Base-by-base conservation (phyloP, 176 grass and related monocot species). In the Oryza nivara region DNA sequence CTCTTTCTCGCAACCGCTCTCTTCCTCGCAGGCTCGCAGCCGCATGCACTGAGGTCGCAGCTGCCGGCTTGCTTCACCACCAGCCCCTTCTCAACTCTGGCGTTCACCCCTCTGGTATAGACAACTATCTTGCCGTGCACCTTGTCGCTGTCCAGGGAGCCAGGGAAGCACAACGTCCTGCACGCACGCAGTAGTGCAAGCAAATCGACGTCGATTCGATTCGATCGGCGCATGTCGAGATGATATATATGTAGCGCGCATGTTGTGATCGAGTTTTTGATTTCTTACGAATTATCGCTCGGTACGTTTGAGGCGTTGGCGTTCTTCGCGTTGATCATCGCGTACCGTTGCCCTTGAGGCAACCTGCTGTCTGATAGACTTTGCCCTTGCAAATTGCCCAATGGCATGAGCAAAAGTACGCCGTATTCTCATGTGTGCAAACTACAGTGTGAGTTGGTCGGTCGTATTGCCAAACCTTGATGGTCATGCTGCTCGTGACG, bases 91-190 rank as follows among this genome's bases (percentile, higher is more conserved):
- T 89, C 87, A 0, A 79, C 79, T 4, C 84, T 79, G 67, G 65
- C 44, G 69, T 69, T 93, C 23, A n/a, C 73, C 32, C 94, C 94
- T 70, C 89, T 84, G 54, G 86, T 76, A 48, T 91, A 97, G 4
- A 93, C 84, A 13, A 97, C 94, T 17, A 97, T 92, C 78, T 91
- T 91, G 45, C 67, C 89, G 0, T 22, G 44, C 67, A 86, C 91
- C 67, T 90, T 97, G 6, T 0, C 79, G 11, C 73, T 63, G 23
- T 97, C 89, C 13, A 97, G 70, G 5, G 91, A 90, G 22, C 85
- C 85, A 16, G 77, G 3, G 41, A 86, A 14, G 66, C 94, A 97
- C 81, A 91, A n/a, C 26, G 73, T 25, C 51, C 94, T 97, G 86
- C 89, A 87, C 0, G 2, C 68, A 56, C 0, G 2, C 68, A 67